Base-by-base conservation (phyloP, 768 basidiomycete species). In the Strobilomyces confusus region DNA sequence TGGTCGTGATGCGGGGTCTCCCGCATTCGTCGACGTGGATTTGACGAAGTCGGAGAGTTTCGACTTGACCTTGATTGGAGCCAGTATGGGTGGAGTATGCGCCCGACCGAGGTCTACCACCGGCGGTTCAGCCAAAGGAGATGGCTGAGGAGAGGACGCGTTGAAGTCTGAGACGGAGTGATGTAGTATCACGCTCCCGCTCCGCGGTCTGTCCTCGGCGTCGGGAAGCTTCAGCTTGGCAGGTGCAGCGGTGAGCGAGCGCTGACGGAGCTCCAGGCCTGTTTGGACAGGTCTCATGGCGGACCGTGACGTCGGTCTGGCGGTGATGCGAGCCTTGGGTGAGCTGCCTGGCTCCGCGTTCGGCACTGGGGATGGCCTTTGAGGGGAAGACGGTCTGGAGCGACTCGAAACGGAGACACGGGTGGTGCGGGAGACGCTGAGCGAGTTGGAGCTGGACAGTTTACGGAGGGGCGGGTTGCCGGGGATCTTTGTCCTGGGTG, bases 401-500 rank as follows among this genome's bases (percentile, higher is more conserved):
- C 77, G 25, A 68, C 62, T 44, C 71, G 69, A 36, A 76, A 73
- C 36, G 75, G 74, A 30, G 74, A 68, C 32, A 66, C 63, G 22
- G 52, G 62, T 60, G 44, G 58, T 49, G 9, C 41, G 58, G 20
- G 55, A 42, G 12, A 52, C n/a, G 19, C 9, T 46, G 11, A 64
- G 56, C 11, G 69, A 56, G 32, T 54, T 61, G 44, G 65, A 56
- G 30, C 65, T 62, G 43, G 64, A 56, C 1, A 57, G 43, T 41
- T 66, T 70, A 34, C 70, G 64, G 43, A 65, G 49, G 4, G 77
- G 75, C 33, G 80, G 80, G 58, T 74, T 80, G 55, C 72, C 77
- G 60, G 81, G 86, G 36, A 87, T 74, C 68, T 83, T 87, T 53
- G 81, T 83, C 63, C 75, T 86, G 14, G 82, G 80, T n/a, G 51